A percentile compares a stretch with the other conserved stretches of the same genome.
phyloP scores from a whole-genome alignment of 2,329 filamentous ascomycete species.

The Colletotrichum ledebouriae region DNA sequence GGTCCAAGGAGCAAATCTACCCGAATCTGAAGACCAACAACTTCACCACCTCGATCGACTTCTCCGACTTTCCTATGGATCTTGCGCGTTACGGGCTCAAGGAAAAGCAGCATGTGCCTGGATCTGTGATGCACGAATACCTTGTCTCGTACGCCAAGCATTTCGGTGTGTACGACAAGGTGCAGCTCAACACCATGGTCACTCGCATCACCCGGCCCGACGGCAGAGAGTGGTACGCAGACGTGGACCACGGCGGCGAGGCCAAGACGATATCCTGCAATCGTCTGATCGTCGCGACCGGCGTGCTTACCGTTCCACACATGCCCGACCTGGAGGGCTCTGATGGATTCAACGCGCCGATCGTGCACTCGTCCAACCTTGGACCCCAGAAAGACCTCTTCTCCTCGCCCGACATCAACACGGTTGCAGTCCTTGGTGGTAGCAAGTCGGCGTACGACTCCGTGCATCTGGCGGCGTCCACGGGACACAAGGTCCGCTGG shows the following conservation, averaged over 20 bases:
- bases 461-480: slow-evolving; percentile 68
- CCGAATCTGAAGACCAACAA: slow-evolving; percentile 60
- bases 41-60: slow-evolving; percentile 55
- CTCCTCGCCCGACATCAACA: slow-evolving; percentile 51
- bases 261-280: slow-evolving; percentile 46
- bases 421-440: slow-evolving; percentile 69
- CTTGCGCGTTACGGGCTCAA: slow-evolving; percentile 48
- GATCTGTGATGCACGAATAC: slow-evolving; percentile 67
- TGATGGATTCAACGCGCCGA: slow-evolving; percentile 62
- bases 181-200: slow-evolving; percentile 66
- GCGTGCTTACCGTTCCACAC: slow-evolving; percentile 69
- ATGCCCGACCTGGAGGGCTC: slow-evolving; percentile 65
- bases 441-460: slow-evolving; percentile 75
- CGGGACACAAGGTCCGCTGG: slow-evolving; percentile 68
- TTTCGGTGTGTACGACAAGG: slow-evolving; percentile 62
- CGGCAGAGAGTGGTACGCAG: slow-evolving; percentile 51
- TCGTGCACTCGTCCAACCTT: slow-evolving; percentile 72
- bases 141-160: slow-evolving; percentile 67
- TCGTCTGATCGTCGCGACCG: slow-evolving; percentile 73
- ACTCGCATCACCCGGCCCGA: slow-evolving; percentile 58
- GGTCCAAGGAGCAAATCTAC: slow-evolving; percentile 57
- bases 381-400: slow-evolving; percentile 49
- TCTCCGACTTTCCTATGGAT: slow-evolving; percentile 52
- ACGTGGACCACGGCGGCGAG: slow-evolving; percentile 28
- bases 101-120: slow-evolving; percentile 66